Percentiles rank a stretch among this genome's conserved stretches.
Evolutionary conservation across 495 filamentous ascomycete species (phyloP).

Genomic region (Neurospora sublineolata): DNA sequence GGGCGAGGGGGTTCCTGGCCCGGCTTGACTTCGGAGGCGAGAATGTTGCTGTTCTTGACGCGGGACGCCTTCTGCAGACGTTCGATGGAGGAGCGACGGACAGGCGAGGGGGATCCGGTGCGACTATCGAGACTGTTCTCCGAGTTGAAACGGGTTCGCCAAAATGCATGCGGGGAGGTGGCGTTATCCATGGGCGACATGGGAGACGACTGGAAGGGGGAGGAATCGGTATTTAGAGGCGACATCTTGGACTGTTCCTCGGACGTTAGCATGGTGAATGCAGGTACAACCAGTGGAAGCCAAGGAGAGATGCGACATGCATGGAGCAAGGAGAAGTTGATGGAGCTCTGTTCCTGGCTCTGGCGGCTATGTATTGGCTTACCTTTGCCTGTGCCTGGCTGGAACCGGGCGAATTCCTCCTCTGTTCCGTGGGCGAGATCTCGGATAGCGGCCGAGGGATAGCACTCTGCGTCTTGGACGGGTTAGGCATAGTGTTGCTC

Average conservation of each 20-base stretch:
- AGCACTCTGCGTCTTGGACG: constrained; percentile 30
- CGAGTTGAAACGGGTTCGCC: constrained; percentile 61
- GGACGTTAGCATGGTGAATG: constrained; percentile 1
- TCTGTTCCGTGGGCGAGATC: constrained; percentile 43
- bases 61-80: constrained; percentile 84
- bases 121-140: constrained; percentile 58
- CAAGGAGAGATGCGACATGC: not conserved
- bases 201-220: constrained; percentile 67
- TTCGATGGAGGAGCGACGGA: constrained; percentile 79
- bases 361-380: constrained; percentile 14
- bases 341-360: not conserved
- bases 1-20: constrained; percentile 82
- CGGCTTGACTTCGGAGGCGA: constrained; percentile 75
- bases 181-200: constrained; percentile 34
- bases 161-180: constrained; percentile 69
- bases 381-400: constrained; percentile 54
- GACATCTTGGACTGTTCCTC: constrained; percentile 8
- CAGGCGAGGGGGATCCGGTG: constrained; percentile 51
- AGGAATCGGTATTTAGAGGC: constrained; percentile 53
- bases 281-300: not conserved
- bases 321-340: not conserved
- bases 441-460: constrained; percentile 46
- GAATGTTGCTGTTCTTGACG: constrained; percentile 94
- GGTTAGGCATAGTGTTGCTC: constrained; percentile 33
- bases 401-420: constrained; percentile 68